phyloP scores from a whole-genome alignment of 106 monocot species.

The Chionographis japonica region DNA sequence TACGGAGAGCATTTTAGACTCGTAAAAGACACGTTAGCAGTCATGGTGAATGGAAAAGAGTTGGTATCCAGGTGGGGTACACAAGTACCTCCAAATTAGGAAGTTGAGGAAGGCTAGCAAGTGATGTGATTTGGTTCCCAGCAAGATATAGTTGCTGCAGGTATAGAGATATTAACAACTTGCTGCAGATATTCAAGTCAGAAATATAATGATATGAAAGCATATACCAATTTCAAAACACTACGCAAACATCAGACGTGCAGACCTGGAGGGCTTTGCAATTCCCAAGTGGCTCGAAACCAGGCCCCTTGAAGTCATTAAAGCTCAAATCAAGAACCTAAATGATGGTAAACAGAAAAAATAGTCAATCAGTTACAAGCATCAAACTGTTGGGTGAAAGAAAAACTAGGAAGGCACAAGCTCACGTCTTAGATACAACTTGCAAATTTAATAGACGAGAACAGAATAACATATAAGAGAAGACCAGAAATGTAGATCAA shows the following conservation, averaged over 20 bases:
- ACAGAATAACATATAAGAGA: background rate
- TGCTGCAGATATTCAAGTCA: background rate
- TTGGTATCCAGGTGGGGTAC: background rate
- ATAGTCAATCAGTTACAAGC: background rate
- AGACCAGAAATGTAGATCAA: background rate
- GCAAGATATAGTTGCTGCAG: conserved; percentile 98
- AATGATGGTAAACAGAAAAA: background rate
- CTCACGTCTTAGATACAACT: too few species aligned
- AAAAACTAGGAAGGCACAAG: background rate
- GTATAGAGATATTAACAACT: conserved; percentile 4
- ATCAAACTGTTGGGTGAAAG: background rate
- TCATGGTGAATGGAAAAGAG: background rate
- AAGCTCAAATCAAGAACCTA: conserved; percentile 99
- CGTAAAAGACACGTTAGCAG: conserved; percentile 6
- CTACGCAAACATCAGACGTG: background rate
- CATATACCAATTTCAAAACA: background rate
- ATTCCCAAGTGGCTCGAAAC: conserved; percentile 87
- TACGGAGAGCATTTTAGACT: conserved; percentile 5
- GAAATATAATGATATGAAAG: background rate
- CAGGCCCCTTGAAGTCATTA: conserved; percentile 81
- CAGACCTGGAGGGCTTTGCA: conserved; percentile 90
- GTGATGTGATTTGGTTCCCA: conserved; percentile 95
- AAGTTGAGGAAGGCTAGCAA: conserved; percentile 74
- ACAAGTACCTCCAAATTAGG: conserved; percentile 83
- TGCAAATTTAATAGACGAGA: background rate